phyloP scores from a whole-genome alignment of 306 rosid genomes.

The Lithocarpus polystachyus region DNA sequence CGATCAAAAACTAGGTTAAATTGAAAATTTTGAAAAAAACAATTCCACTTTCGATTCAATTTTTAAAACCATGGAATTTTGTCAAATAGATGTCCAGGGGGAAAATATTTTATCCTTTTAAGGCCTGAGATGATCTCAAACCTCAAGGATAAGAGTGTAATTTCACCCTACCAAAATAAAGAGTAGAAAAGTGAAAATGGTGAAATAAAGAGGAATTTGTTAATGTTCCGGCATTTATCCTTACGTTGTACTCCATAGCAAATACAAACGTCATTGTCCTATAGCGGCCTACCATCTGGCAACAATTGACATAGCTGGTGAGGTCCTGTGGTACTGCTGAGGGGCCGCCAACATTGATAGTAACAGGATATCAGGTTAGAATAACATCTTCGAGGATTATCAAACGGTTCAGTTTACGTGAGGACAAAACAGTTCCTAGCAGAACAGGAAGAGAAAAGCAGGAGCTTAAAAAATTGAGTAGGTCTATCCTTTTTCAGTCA shows the following conservation, averaged over 20 bases:
- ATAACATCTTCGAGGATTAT: slow-evolving; percentile 13
- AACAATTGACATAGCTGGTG: not conserved
- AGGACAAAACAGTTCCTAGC: not conserved
- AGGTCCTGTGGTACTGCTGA: not conserved
- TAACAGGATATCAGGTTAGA: slow-evolving; percentile 1
- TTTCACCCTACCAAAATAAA: too few relatives aligned
- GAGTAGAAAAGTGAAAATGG: too few relatives aligned
- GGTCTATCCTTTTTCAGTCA: too few relatives aligned
- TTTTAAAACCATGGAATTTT: too few relatives aligned
- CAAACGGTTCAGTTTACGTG: slow-evolving; percentile 8
- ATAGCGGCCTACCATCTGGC: not conserved
- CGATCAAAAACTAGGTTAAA: too few relatives aligned
- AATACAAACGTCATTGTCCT: not conserved
- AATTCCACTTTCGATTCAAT: too few relatives aligned
- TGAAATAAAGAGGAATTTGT: not conserved
- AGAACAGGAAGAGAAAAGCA: not conserved
- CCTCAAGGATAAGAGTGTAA: too few relatives aligned
- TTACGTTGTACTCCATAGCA: not conserved
- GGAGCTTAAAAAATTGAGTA: not conserved
- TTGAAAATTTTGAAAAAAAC: too few relatives aligned
- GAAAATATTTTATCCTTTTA: too few relatives aligned
- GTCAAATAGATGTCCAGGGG: too few relatives aligned
- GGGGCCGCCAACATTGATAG: slow-evolving; percentile 19
- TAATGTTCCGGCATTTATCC: not conserved
- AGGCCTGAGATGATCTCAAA: too few relatives aligned